Percentiles rank a stretch among this genome's conserved stretches.
phyloP scores from a whole-genome alignment of 129 eudicot species.

The Lactuca saligna region DNA sequence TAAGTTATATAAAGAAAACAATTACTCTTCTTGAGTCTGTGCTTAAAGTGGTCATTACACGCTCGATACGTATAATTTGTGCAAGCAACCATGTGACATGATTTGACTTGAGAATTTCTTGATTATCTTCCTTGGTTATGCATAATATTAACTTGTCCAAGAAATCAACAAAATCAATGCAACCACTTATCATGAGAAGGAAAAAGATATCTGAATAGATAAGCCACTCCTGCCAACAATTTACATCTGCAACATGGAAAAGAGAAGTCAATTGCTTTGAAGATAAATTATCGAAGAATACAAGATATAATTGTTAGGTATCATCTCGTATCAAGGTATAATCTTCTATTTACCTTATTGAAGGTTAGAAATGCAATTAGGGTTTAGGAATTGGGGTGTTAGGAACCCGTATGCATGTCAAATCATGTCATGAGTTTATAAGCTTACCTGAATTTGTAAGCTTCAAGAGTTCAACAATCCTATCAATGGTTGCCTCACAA shows the following conservation, averaged over 20 bases:
- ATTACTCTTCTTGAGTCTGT: conserved; percentile 83
- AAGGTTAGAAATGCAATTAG: no score
- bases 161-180: conserved; percentile 94
- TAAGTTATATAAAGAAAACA: no score
- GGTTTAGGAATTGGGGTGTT: no score
- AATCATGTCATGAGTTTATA: background rate
- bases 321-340: no score
- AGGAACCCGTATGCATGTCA: no score
- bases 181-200: conserved; percentile 89
- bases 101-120: conserved; percentile 79
- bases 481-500: conserved; percentile 84
- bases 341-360: no score
- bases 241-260: conserved; percentile 56
- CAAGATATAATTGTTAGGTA: no score
- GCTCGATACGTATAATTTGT: conserved; percentile 90
- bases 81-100: conserved; percentile 96
- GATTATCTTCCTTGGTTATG: conserved; percentile 67
- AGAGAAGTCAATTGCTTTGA: background rate
- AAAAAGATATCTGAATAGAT: conserved; percentile 79
- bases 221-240: conserved; percentile 99
- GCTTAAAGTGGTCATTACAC: conserved; percentile 84
- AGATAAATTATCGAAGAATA: no score
- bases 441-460: conserved; percentile 75
- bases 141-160: conserved; percentile 91
- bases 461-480: conserved; percentile 86